Evolutionary conservation across 345 rosid genomes (phyloP).

Genomic region (Linum tenue): DNA sequence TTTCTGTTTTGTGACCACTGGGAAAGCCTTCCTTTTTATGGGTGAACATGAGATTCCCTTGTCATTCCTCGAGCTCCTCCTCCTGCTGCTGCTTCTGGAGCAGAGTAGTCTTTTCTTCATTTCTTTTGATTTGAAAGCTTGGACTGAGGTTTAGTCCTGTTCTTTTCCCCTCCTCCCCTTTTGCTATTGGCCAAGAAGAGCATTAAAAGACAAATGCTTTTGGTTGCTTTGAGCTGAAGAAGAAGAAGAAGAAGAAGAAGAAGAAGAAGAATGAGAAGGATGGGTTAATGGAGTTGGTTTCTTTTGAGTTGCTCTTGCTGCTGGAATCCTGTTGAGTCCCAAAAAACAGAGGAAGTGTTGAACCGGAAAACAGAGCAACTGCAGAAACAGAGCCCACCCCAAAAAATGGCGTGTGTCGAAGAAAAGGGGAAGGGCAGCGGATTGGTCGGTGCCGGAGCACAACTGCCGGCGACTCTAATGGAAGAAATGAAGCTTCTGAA

Average conservation of each 20-base stretch:
- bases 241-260: too few relatives aligned
- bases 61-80: not conserved
- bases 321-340: too few relatives aligned
- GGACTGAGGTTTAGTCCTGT: not conserved
- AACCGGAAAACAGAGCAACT: constrained; percentile 2
- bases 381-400: constrained; percentile 4
- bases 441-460: constrained; percentile 24
- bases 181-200: not conserved
- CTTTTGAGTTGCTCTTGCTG: too few relatives aligned
- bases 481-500: constrained; percentile 91
- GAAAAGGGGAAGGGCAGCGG: constrained; percentile 52
- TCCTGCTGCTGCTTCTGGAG: not conserved
- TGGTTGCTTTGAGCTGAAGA: not conserved
- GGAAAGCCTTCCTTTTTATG: not conserved
- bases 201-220: not conserved
- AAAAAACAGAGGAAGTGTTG: too few relatives aligned
- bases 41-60: not conserved
- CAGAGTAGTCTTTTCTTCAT: not conserved
- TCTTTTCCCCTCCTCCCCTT: too few relatives aligned
- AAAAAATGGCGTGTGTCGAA: constrained; percentile 46
- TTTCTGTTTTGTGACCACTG: constrained; percentile 19
- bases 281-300: not conserved
- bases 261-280: not conserved
- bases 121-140: not conserved
- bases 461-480: constrained; percentile 34